Base-by-base conservation (phyloP, 495 filamentous ascomycete genomes). In the Diplogelasinospora grovesii region DNA sequence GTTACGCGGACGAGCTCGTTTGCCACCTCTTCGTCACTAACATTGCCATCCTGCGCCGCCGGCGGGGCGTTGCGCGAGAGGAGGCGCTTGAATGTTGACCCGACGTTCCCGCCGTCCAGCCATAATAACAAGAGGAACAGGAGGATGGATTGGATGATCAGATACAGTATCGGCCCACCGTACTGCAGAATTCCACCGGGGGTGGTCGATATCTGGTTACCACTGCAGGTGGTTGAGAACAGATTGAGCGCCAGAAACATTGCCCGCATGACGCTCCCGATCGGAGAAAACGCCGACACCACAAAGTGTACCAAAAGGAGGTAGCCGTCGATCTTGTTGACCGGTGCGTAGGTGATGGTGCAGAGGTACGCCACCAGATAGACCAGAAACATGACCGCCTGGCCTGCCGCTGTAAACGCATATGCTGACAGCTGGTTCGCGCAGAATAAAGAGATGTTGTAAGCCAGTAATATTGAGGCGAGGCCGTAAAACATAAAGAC, bases 101-200 rank as follows among this genome's bases (percentile, higher is more conserved):
- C 65, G 11, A 68, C 66, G 22, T 71, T 75, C 15, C 80, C 85
- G 35, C 75, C 75, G 46, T 93, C 88, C 42, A 75, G 68, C 73
- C 81, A 86, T 18, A 94, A 57, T 1, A 92, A 70, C 19, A 85
- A 47, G 3, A 61, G 57, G 48, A 89, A 85, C 3, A 89, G 69
- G 19, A 83, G 22, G 16, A 83, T 51, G 0, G 73, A 73, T 52
- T 94, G 87, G 0, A 79, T 21, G 31, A 86, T 71, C 11, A 92
- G 70, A 48, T 89, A 89, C 3, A 84, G 56, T 36, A 94, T 86
- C 3, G 86, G 84, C 0, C 81, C 81, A 31, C 87, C 87, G 53
- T 85, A 95, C 29, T 83, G 69, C 2, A 69, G 70, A 33, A 92
- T 78, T 3, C 67, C 76, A 5, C 78, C 86, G 0, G 86, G 83